Evolutionary conservation across 176 grass and related monocot genomes (phyloP).

Genomic region (Eragrostis curvula): DNA sequence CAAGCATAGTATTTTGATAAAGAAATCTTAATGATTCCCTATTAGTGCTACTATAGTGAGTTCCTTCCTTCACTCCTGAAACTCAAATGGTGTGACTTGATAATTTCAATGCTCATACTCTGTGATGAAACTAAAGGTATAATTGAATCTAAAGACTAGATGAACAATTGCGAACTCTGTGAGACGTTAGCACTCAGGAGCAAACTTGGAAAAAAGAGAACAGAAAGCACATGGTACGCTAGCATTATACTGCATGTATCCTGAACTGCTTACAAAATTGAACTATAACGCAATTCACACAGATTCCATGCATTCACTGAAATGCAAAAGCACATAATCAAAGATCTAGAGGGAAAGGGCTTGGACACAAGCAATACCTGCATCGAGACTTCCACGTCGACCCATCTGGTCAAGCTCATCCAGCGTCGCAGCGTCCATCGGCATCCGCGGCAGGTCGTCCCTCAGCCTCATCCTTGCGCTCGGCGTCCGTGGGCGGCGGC

Average conservation of each 20-base stretch:
- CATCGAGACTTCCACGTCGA: not conserved
- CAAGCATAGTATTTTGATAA: constrained; percentile 8
- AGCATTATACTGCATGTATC: constrained; percentile 1
- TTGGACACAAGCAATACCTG: constrained; percentile 35
- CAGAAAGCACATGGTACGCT: not conserved
- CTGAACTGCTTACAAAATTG: not conserved
- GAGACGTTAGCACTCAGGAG: not conserved
- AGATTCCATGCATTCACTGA: not conserved
- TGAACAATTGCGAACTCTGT: not conserved
- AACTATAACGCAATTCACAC: not conserved
- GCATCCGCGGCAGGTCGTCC: constrained; percentile 26
- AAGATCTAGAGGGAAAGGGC: not conserved
- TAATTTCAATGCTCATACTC: not conserved
- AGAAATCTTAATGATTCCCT: not conserved
- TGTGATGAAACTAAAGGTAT: not conserved
- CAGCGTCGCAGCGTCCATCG: constrained; percentile 41
- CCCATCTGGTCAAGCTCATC: constrained; percentile 48
- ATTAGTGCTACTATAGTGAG: not conserved
- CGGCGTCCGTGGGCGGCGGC: not conserved
- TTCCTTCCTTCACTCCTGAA: not conserved
- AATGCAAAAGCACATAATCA: constrained; percentile 3
- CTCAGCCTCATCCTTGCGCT: constrained; percentile 22
- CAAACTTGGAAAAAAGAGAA: not conserved
- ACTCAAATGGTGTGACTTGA: not conserved
- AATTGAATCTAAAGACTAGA: not conserved